phyloP scores from a whole-genome alignment of 208 protist species.

The Histomonas meleagridis region DNA sequence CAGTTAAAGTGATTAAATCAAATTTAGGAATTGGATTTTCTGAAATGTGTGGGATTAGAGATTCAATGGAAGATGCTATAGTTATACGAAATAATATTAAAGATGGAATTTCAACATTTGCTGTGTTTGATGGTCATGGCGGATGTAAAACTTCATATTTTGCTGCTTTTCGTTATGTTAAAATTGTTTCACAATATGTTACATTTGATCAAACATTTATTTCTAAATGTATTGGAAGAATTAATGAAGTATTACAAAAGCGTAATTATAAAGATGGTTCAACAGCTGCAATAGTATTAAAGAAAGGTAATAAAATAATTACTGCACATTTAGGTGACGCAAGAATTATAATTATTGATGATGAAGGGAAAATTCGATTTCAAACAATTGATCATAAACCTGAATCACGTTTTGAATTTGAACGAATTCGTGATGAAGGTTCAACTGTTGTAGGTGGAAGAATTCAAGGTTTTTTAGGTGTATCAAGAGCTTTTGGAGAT shows the following conservation, averaged over 20 bases:
- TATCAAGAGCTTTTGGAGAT: not conserved
- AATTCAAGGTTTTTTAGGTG: not conserved
- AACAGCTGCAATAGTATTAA: not conserved
- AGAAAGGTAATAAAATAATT: not conserved
- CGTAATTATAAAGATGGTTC: not conserved
- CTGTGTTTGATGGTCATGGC: not conserved
- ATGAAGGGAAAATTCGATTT: not conserved
- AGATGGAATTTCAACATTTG: not conserved
- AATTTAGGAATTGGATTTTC: constrained; percentile 15
- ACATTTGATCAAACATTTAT: too few species aligned
- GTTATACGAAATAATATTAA: not conserved
- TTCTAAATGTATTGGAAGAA: too few species aligned
- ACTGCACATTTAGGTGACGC: not conserved
- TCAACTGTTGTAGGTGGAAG: not conserved
- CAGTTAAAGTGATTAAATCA: too few species aligned
- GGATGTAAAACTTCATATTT: not conserved
- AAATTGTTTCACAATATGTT: not conserved
- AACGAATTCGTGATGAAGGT: not conserved
- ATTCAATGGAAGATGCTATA: constrained; percentile 6
- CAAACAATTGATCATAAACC: not conserved
- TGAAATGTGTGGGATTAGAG: not conserved
- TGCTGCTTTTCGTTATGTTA: not conserved
- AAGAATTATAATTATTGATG: not conserved
- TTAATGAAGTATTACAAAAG: not conserved
- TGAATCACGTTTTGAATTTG: not conserved